A percentile compares a stretch with the other conserved stretches of the same genome.
Evolutionary conservation across 495 filamentous ascomycete species (phyloP).

Genomic region (Tuber calosporum): DNA sequence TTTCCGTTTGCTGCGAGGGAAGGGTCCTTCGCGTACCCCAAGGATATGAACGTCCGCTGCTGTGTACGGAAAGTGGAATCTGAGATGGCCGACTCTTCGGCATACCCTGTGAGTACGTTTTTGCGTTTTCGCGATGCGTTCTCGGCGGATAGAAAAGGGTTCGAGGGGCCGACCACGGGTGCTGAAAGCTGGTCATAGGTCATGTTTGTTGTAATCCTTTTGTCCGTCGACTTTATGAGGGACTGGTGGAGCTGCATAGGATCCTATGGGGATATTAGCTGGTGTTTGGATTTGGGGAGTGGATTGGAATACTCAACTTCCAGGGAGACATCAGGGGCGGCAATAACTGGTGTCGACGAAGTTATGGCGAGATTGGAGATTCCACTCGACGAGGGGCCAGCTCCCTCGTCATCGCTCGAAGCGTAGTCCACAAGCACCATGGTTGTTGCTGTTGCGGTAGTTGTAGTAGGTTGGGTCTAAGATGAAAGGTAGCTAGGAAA

Average conservation of each 20-base stretch:
- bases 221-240: slow-evolving; percentile 37
- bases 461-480: background rate
- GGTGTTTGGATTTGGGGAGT: background rate
- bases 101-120: slow-evolving; percentile 82
- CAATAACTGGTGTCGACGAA: slow-evolving; percentile 28
- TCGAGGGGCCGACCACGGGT: slow-evolving; percentile 63
- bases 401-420: slow-evolving; percentile 38
- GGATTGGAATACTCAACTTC: slow-evolving; percentile 35
- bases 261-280: slow-evolving; percentile 34
- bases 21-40: slow-evolving; percentile 56
- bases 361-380: slow-evolving; percentile 14
- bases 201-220: slow-evolving; percentile 45
- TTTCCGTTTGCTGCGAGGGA: slow-evolving; percentile 42
- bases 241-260: slow-evolving; percentile 41
- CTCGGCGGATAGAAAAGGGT: slow-evolving; percentile 62
- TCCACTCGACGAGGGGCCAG: slow-evolving; percentile 21
- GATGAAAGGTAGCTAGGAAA: slow-evolving; percentile 11
- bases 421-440: slow-evolving; percentile 38
- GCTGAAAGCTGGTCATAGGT: slow-evolving; percentile 58
- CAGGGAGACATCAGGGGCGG: slow-evolving; percentile 42
- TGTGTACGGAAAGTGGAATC: slow-evolving; percentile 79
- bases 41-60: slow-evolving; percentile 65
- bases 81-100: slow-evolving; percentile 79
- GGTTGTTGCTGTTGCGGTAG: slow-evolving; percentile 10
- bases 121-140: slow-evolving; percentile 64